Percentiles rank a stretch among this genome's conserved stretches.
phyloP scores from a whole-genome alignment of 257 asterid species.

The Solanum arcanum region DNA sequence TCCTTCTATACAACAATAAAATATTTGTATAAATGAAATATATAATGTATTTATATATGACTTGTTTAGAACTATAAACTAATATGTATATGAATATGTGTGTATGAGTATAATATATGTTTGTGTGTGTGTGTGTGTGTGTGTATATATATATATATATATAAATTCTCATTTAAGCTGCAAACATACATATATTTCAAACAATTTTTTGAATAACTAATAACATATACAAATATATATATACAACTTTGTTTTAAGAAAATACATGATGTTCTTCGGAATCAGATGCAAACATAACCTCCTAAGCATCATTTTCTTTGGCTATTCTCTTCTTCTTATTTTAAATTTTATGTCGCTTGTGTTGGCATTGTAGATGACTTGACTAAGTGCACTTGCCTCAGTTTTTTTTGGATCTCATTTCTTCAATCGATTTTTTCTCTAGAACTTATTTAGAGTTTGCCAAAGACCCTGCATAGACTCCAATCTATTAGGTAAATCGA shows the following conservation, averaged over 20 bases:
- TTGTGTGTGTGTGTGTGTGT: too few relatives aligned
- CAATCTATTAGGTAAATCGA: neutral
- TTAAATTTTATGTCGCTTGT: neutral
- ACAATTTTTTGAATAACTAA: too few relatives aligned
- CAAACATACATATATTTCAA: too few relatives aligned
- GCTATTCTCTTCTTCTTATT: neutral
- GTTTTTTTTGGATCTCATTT: neutral
- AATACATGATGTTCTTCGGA: neutral
- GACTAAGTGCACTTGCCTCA: neutral
- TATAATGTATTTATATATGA: too few relatives aligned
- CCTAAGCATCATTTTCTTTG: neutral
- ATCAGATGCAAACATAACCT: neutral
- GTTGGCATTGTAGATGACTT: neutral
- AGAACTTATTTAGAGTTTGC: neutral
- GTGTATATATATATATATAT: too few relatives aligned
- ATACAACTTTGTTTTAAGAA: neutral
- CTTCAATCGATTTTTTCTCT: neutral
- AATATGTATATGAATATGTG: neutral
- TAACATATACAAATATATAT: too few relatives aligned
- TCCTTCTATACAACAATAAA: neutral
- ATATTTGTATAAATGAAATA: too few relatives aligned
- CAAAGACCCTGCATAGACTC: neutral
- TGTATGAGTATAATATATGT: neutral
- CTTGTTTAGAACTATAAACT: neutral
- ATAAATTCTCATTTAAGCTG: too few relatives aligned